These are phyloP conservation scores for Soucietia sequanensis DNA, from an alignment of 805 yeast genomes.

Conservation along the genomic window DNA sequence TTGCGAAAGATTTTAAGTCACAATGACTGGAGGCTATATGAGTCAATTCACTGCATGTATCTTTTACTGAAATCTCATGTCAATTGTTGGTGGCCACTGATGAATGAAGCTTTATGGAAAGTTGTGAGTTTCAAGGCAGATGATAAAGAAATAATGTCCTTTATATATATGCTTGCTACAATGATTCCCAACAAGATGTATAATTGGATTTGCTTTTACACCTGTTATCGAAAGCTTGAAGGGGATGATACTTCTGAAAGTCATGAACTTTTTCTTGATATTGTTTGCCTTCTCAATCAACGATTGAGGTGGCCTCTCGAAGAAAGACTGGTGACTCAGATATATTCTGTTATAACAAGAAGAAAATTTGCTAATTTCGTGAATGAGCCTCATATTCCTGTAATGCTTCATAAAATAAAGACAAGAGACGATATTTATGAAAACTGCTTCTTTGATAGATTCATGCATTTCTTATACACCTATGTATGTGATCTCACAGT, in stretches of 20 bases:
- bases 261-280: constrained; percentile 27
- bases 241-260: constrained; percentile 13
- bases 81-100: constrained; percentile 26
- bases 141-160: constrained; percentile 14
- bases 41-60: constrained; percentile 20
- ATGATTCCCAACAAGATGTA: constrained; percentile 6
- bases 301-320: constrained; percentile 30
- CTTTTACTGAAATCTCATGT: constrained; percentile 11
- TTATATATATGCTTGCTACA: constrained; percentile 14
- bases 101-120: constrained; percentile 17
- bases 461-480: constrained; percentile 33
- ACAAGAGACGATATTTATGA: constrained; percentile 28
- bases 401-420: constrained; percentile 17
- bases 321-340: constrained; percentile 28
- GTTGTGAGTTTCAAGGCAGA: constrained; percentile 5
- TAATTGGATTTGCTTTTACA: constrained; percentile 26
- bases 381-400: constrained; percentile 29
- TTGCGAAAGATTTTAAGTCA: constrained; percentile 6
- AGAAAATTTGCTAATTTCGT: constrained; percentile 35
- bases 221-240: constrained; percentile 15
- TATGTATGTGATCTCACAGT: constrained; percentile 27
- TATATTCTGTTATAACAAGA: constrained; percentile 29
- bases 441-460: constrained; percentile 32
- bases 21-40: constrained; percentile 8
- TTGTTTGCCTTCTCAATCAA: constrained; percentile 22